A percentile compares a stretch with the other conserved stretches of the same genome.
Conservation (phyloP, 192 early-diverging fungal genomes). For the Coemansia sp. region DNA sequence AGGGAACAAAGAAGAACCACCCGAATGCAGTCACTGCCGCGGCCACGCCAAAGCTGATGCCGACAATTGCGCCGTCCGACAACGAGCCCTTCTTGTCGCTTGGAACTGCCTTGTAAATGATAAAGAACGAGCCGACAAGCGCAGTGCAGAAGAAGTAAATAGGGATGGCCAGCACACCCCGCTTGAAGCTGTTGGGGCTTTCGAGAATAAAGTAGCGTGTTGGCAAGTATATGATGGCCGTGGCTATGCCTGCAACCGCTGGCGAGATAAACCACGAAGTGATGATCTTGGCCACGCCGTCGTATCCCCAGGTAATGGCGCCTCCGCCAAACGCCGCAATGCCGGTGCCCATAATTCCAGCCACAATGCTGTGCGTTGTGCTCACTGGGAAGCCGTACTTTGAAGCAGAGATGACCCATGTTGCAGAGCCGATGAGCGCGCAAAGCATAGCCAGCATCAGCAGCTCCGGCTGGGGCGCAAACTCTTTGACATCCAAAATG, state of each 20-base stretch:
- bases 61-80: slow-evolving; percentile 55
- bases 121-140: slow-evolving; percentile 64
- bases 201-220: slow-evolving; percentile 64
- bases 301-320: slow-evolving; percentile 63
- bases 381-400: slow-evolving; percentile 68
- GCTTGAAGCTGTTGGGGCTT: slow-evolving; percentile 61
- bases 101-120: slow-evolving; percentile 70
- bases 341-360: slow-evolving; percentile 71
- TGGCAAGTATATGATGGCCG: slow-evolving; percentile 62
- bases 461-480: slow-evolving; percentile 62
- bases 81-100: slow-evolving; percentile 44
- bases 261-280: slow-evolving; percentile 78
- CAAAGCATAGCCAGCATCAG: slow-evolving; percentile 86
- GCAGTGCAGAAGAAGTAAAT: slow-evolving; percentile 68
- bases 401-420: slow-evolving; percentile 72
- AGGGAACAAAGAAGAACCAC: slow-evolving; percentile 67
- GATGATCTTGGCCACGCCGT: slow-evolving; percentile 59
- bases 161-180: slow-evolving; percentile 66
- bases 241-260: slow-evolving; percentile 61
- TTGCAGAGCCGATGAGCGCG: slow-evolving; percentile 70
- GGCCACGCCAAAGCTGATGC: slow-evolving; percentile 63
- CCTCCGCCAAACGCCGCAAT: slow-evolving; percentile 66
- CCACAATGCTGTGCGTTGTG: slow-evolving; percentile 82
- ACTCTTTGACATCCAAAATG: slow-evolving; percentile 60
- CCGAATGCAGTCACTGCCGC: slow-evolving; percentile 55